Conservation (phyloP, 2,329 filamentous ascomycete species). For the Albophoma yamanashiensis region DNA sequence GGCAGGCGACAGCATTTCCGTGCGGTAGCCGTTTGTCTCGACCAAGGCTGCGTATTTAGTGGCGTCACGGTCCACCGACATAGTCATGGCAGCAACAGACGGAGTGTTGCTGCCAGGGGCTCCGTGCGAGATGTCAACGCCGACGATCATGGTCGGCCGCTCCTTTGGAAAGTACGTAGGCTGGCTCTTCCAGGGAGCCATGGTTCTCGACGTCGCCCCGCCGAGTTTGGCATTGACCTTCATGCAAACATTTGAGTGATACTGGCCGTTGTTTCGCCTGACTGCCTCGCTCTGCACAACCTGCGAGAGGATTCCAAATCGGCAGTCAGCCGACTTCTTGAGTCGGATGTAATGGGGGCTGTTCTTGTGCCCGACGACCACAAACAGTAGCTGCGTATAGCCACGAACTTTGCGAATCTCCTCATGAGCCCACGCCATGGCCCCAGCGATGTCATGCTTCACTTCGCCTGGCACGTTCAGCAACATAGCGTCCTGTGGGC, state of each 20-base stretch:
- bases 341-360: conserved; percentile 67
- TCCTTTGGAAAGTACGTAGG: conserved; percentile 24
- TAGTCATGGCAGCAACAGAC: conserved; percentile 81
- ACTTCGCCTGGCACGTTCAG: conserved; percentile 19
- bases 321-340: conserved; percentile 83
- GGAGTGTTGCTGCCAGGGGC: conserved; percentile 54
- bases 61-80: conserved; percentile 62
- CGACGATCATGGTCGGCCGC: conserved; percentile 69
- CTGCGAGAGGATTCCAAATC: conserved; percentile 75
- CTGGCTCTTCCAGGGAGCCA: conserved; percentile 20
- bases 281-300: conserved; percentile 67
- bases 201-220: conserved; percentile 54
- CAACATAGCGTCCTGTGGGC: conserved; percentile 23
- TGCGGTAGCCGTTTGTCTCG: conserved; percentile 72
- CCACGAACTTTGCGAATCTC: conserved; percentile 41
- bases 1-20: conserved; percentile 62
- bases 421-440: conserved; percentile 32
- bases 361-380: conserved; percentile 64
- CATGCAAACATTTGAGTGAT: conserved; percentile 89
- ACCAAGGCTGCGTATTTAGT: conserved; percentile 70
- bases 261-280: conserved; percentile 61
- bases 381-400: conserved; percentile 67
- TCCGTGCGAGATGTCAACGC: conserved; percentile 82
- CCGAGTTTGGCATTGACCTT: conserved; percentile 96
- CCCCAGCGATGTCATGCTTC: conserved; percentile 34